Evolutionary conservation across 331 rosid genomes (phyloP).

Genomic region (Dryas integrifolia): DNA sequence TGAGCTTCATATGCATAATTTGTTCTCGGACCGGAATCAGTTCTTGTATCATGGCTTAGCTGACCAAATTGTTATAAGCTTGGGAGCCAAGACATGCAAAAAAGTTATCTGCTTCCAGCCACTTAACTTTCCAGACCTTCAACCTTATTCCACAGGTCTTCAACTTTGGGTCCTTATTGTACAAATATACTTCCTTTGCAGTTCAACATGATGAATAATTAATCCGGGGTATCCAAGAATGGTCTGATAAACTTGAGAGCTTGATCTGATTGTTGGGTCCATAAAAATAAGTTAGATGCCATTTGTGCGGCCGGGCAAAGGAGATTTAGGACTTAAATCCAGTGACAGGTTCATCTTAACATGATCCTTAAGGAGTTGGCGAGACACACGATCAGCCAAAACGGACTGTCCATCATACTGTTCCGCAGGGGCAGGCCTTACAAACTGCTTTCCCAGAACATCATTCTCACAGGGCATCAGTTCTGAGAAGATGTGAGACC

Average conservation of each 20-base stretch:
- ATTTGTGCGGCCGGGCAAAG: constrained; percentile 48
- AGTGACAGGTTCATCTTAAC: constrained; percentile 46
- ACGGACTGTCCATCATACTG: constrained; percentile 72
- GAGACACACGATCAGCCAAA: constrained; percentile 86
- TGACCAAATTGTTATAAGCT: constrained; percentile 25
- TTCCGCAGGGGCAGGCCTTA: constrained; percentile 47
- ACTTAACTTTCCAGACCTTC: constrained; percentile 32
- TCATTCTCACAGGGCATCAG: constrained; percentile 53
- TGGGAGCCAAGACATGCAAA: constrained; percentile 35
- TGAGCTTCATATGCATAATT: constrained; percentile 28
- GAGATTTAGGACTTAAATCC: constrained; percentile 65
- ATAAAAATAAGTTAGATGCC: constrained; percentile 45
- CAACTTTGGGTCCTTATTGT: constrained; percentile 46
- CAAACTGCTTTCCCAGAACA: constrained; percentile 49
- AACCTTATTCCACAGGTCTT: constrained; percentile 47
- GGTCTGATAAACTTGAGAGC: constrained; percentile 31
- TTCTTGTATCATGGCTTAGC: constrained; percentile 26
- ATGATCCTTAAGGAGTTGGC: constrained; percentile 70
- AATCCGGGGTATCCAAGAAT: constrained; percentile 36
- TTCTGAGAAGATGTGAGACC: constrained; percentile 67
- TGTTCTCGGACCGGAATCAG: constrained; percentile 13
- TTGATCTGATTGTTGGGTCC: constrained; percentile 27
- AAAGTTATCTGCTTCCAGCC: constrained; percentile 38
- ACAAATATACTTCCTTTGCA: constrained; percentile 45
- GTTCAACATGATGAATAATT: constrained; percentile 34